Evolutionary conservation across 1,139 yeast species (phyloP).

Genomic region (Hemisphaericaspora xylanilytica): DNA sequence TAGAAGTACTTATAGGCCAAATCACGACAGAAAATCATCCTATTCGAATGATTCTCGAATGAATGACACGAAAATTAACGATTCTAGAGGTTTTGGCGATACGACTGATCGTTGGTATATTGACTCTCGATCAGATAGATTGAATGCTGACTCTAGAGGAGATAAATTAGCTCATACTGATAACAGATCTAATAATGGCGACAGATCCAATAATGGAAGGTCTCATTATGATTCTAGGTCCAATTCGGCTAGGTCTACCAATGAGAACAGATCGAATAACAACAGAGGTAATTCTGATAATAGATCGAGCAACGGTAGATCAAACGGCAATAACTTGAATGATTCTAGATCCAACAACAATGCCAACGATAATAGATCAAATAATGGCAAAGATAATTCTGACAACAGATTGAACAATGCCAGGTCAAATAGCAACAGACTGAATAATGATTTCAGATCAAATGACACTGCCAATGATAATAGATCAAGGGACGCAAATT

Average conservation of each 20-base stretch:
- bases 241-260: background rate
- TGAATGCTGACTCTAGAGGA: background rate
- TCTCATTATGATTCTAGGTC: too few relatives aligned
- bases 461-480: background rate
- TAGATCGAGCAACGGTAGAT: background rate
- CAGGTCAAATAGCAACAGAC: background rate
- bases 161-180: background rate
- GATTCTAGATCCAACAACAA: background rate
- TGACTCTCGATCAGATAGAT: too few relatives aligned
- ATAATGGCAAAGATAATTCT: background rate
- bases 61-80: background rate
- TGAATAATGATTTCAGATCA: background rate
- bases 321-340: background rate
- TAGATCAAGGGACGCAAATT: too few relatives aligned
- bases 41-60: background rate
- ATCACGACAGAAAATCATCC: too few relatives aligned
- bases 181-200: background rate
- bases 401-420: background rate
- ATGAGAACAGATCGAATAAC: background rate
- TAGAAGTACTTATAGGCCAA: too few relatives aligned
- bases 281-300: background rate
- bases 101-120: too few relatives aligned
- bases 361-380: background rate
- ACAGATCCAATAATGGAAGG: too few relatives aligned
- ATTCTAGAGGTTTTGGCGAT: background rate